Evolutionary conservation across 345 rosid species (phyloP).

Genomic region (Iberis pinnata): DNA sequence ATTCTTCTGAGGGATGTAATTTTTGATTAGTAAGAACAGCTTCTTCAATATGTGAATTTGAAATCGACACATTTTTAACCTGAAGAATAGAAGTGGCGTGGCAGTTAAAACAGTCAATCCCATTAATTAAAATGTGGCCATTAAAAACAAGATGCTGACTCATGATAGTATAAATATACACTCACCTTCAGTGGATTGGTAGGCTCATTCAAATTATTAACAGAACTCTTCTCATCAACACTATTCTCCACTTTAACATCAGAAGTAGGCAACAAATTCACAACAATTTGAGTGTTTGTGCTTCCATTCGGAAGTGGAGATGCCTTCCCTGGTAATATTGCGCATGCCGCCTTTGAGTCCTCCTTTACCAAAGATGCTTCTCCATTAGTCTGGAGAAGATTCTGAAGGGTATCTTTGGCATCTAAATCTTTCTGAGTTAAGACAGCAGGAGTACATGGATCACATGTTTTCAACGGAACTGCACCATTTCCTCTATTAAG

Average conservation of each 20-base stretch:
- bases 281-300: constrained; percentile 18
- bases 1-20: constrained; percentile 15
- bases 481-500: constrained; percentile 20
- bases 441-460: constrained; percentile 24
- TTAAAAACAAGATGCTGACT: constrained; percentile 5
- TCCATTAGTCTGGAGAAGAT: constrained; percentile 22
- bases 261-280: constrained; percentile 7
- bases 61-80: constrained; percentile 27
- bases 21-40: constrained; percentile 23
- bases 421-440: constrained; percentile 23
- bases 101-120: constrained; percentile 20
- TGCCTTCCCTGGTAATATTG: background rate
- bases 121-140: constrained; percentile 16
- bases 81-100: constrained; percentile 24
- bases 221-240: constrained; percentile 21
- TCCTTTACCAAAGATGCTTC: constrained; percentile 27
- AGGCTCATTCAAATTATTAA: constrained; percentile 15
- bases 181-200: constrained; percentile 38
- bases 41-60: constrained; percentile 21
- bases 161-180: constrained; percentile 1
- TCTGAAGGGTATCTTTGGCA: constrained; percentile 25
- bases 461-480: constrained; percentile 13
- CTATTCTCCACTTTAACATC: constrained; percentile 23
- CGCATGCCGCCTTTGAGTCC: constrained; percentile 16
- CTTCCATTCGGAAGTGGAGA: constrained; percentile 15